Evolutionary conservation across 306 rosid genomes (phyloP).

Genomic region (Trifolium repens): DNA sequence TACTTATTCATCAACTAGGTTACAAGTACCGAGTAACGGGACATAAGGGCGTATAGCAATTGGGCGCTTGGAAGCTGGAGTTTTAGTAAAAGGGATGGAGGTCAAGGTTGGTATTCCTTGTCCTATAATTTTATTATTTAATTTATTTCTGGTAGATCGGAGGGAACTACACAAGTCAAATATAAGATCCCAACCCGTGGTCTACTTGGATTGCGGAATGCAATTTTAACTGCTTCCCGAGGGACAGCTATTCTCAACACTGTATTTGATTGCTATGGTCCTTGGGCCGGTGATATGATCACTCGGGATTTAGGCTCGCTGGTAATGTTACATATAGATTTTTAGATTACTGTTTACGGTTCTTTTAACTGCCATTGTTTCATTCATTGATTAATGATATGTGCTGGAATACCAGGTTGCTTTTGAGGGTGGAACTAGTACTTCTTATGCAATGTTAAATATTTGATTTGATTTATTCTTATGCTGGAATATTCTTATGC

Average conservation of each 20-base stretch:
- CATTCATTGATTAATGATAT: conserved; percentile 35
- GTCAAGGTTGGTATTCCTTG: conserved; percentile 69
- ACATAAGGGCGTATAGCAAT: conserved; percentile 97
- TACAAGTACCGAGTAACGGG: conserved; percentile 92
- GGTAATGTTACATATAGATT: conserved; percentile 52
- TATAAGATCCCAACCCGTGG: conserved; percentile 99
- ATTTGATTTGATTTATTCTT: too few relatives aligned
- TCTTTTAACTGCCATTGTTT: conserved; percentile 16
- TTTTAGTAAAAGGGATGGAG: conserved; percentile 76
- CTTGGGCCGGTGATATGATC: conserved; percentile 94
- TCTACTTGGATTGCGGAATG: conserved; percentile 91
- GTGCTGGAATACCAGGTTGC: conserved; percentile 78
- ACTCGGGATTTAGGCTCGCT: conserved; percentile 96
- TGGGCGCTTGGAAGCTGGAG: conserved; percentile 96
- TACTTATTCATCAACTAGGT: conserved; percentile 54
- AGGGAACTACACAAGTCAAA: conserved; percentile 82
- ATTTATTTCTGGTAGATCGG: conserved; percentile 61
- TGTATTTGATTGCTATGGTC: conserved; percentile 81
- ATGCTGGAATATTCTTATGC: too few relatives aligned
- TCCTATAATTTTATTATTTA: conserved; percentile 33
- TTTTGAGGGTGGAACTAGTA: conserved; percentile 88
- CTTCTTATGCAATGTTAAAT: conserved; percentile 70
- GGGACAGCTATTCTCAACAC: conserved; percentile 98
- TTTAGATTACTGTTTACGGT: too few relatives aligned
- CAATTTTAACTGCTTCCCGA: conserved; percentile 96